Evolutionary conservation across 2,329 filamentous ascomycete species (phyloP).

Genomic region (Nannizziopsis arthrosporioides): DNA sequence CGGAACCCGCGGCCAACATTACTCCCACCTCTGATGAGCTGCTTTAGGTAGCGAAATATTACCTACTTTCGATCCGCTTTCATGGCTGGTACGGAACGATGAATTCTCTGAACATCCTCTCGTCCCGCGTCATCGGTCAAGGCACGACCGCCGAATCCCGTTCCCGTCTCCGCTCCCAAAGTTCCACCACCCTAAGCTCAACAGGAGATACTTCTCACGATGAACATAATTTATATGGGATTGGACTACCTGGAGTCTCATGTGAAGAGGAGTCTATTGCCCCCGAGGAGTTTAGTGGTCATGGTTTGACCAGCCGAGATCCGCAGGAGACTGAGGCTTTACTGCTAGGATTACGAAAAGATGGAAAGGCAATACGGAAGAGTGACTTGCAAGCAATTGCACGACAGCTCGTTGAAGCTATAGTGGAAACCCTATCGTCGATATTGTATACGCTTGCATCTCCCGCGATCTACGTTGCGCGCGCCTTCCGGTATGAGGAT

Average conservation of each 20-base stretch:
- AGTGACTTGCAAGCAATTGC: constrained; percentile 45
- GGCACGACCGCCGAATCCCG: constrained; percentile 40
- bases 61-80: constrained; percentile 19
- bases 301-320: constrained; percentile 27
- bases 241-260: constrained; percentile 21
- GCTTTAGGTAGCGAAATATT: neutral
- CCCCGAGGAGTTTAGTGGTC: constrained; percentile 28
- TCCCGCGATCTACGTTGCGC: constrained; percentile 70
- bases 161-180: constrained; percentile 44
- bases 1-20: neutral
- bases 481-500: constrained; percentile 69
- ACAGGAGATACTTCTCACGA: constrained; percentile 35
- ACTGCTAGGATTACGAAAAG: constrained; percentile 36
- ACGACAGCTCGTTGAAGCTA: constrained; percentile 56
- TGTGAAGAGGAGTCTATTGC: constrained; percentile 22
- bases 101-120: constrained; percentile 95
- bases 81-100: constrained; percentile 53
- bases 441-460: constrained; percentile 66
- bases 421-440: constrained; percentile 66
- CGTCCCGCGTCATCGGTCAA: constrained; percentile 61
- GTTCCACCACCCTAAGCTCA: constrained; percentile 31
- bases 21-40: neutral
- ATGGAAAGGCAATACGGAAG: constrained; percentile 24
- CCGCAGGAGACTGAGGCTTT: constrained; percentile 60
- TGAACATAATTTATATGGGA: constrained; percentile 28